Evolutionary conservation across 2,329 filamentous ascomycete species (phyloP), one percentile per base, ranked within the genome.

Genomic region (Fusarium tuaranense): DNA sequence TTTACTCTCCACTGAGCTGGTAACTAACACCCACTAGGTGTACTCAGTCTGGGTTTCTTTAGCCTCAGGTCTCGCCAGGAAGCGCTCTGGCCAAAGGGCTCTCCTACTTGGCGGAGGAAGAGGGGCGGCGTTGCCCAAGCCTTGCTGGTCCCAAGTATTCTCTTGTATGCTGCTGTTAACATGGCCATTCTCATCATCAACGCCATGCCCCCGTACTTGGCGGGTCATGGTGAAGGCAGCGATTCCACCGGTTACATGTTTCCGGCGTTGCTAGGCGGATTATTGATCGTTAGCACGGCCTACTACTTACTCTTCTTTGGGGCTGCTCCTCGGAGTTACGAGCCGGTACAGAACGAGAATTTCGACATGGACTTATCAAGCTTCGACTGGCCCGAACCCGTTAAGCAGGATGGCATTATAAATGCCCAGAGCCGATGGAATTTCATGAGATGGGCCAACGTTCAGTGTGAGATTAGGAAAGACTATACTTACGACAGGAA

Each of bases 391-490:
- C 16, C 25, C 5, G 22, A 27, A 1, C 7, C 16, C 9, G 10
- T 38, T 9, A 16, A 3, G 7, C 62, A 44, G 7, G 44, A 30
- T 12, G 46, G 46, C 4, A 25, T 51, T 10, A 3, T 51, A 12
- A 3, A 12, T 1, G 1, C 16, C 4, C 2, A 55, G 30, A 64
- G 20, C 46, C 7, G 9, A 12, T 64, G 62, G 62, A 64, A 64
- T 8, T 9, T 36, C 1, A 53, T 64, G 62, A 20, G 22, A 39
- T 57, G 20, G 32, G 46, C 46, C 8, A 14, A 32, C 4, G 62
- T 64, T 7, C 46, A 41, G n/a, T 64, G 62, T 25, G 62, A 64
- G 22, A 55, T 64, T n/a, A 5, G 34, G 22, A 57, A 64, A 4
- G 6, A 39, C 34, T 64, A 64, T 18, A 38, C 34, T 10, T 55